Base-by-base conservation (phyloP, 2,329 filamentous ascomycete species). In the Paecilomyces niveus region DNA sequence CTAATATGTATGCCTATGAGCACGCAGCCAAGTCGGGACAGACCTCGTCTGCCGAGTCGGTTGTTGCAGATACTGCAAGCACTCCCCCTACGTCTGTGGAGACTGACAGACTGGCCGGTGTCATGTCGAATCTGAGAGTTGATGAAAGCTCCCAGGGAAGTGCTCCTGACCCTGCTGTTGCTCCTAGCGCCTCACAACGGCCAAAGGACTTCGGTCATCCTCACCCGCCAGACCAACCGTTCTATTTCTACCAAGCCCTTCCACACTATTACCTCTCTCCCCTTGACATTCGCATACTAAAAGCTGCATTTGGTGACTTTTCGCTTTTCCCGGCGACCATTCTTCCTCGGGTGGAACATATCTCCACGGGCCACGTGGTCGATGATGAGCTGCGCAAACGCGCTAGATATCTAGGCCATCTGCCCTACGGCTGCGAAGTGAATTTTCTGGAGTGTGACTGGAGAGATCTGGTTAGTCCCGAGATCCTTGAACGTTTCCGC, bases 361-460 rank as follows among this genome's bases (percentile, higher is more conserved):
- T 97, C 29, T 94, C 90, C 0, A 91, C 89, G 1, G 92, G 91
- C 1, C 90, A 96, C 68, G 86, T 91, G 4, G 85, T 97, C 4
- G 92, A 97, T 64, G 92, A 96, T 67, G 86, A 88, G 15, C 74
- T 96, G 56, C 85, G 92, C 53, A 92, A 89, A 70, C 85, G 91
- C 32, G 87, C 90, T 57, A 96, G 94, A 71, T 97, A 96, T 64
- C 82, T 97, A 2, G 85, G 85, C 0, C 92, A 97, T 72, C 81
- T 97, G 5, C 92, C 92, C 0, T 86, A 89, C 55, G 92, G 92
- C n/a, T 96, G 92, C 71, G 88, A 96, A 64, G 89, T 97, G 50
- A 91, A 83, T 64, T 96, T 96, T 67, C 74, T 97, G 1, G 92
- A 97, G 74, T 97, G 92, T 69, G 92, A 97, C 72, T 97, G 92